These are phyloP conservation scores for Cercospora nicotianae DNA, from an alignment of 2,329 filamentous ascomycete genomes.

Conservation along the genomic window DNA sequence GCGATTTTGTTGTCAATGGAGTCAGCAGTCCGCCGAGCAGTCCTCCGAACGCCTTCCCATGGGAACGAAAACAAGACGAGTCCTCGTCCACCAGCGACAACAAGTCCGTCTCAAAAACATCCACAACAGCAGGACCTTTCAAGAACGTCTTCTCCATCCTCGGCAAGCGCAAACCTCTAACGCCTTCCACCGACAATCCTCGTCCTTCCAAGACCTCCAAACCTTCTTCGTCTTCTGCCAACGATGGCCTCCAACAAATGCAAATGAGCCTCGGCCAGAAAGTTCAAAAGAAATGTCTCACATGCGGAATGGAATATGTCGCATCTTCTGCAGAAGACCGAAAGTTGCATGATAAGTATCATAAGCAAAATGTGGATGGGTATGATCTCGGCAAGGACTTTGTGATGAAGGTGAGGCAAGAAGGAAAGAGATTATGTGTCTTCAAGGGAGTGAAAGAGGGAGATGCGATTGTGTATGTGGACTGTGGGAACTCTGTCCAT, in stretches of 20 bases:
- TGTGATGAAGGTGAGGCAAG: constrained; percentile 42
- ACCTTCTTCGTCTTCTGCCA: too few relatives aligned
- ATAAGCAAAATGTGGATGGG: constrained; percentile 61
- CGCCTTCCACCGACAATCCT: constrained; percentile 37
- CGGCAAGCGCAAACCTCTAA: constrained; percentile 36
- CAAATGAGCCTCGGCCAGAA: constrained; percentile 60
- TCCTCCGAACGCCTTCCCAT: constrained; percentile 47
- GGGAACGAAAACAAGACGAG: constrained; percentile 27
- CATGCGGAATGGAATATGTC: constrained; percentile 67
- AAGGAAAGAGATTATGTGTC: constrained; percentile 1
- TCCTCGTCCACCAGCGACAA: not conserved
- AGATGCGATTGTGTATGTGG: constrained; percentile 59
- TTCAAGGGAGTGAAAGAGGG: constrained; percentile 32
- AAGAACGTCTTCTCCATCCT: constrained; percentile 38
- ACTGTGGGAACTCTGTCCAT: constrained; percentile 53
- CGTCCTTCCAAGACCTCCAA: constrained; percentile 30
- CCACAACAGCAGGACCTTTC: constrained; percentile 20
- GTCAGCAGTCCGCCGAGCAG: constrained; percentile 54
- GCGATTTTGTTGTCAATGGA: constrained; percentile 22
- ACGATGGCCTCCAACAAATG: constrained; percentile 55
- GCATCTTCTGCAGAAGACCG: constrained; percentile 62
- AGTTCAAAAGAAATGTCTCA: constrained; percentile 57
- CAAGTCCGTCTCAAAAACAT: constrained; percentile 32
- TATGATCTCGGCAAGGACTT: constrained; percentile 62
- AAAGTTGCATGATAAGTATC: constrained; percentile 64